phyloP scores from a whole-genome alignment of 1,139 yeast genomes.

The Blastobotrys proliferans region DNA sequence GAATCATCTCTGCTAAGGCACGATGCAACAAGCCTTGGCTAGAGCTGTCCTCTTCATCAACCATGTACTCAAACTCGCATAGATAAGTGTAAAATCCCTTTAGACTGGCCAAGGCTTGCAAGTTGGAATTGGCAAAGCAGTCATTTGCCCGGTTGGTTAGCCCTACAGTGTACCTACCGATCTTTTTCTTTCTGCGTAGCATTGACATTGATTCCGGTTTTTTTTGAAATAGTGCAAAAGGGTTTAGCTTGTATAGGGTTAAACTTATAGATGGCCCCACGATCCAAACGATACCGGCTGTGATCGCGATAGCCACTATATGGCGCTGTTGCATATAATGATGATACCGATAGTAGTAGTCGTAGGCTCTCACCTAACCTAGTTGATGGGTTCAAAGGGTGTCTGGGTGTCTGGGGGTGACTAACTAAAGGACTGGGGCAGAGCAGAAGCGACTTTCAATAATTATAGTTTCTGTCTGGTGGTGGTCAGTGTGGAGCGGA shows the following conservation, averaged over 20 bases:
- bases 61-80: slow-evolving; percentile 26
- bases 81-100: slow-evolving; percentile 63
- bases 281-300: slow-evolving; percentile 11
- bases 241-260: slow-evolving; percentile 12
- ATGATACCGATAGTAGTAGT: no score
- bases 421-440: no score
- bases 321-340: no score
- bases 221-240: slow-evolving; percentile 14
- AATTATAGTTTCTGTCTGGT: no score
- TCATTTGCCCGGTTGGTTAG: slow-evolving; percentile 77
- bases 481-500: no score
- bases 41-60: slow-evolving; percentile 17
- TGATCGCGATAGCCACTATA: no score
- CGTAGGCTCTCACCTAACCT: no score
- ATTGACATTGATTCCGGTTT: slow-evolving; percentile 13
- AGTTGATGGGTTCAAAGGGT: no score
- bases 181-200: slow-evolving; percentile 21
- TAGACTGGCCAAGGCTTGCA: slow-evolving; percentile 77
- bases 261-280: slow-evolving; percentile 13
- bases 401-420: no score
- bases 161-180: slow-evolving; percentile 62
- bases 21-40: slow-evolving; percentile 17
- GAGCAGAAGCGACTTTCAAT: no score
- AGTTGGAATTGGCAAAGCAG: slow-evolving; percentile 88
- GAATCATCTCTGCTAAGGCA: slow-evolving; percentile 52